Percentiles rank a stretch among this genome's conserved stretches.
These are phyloP conservation scores for Mycena vulgaris DNA, from an alignment of 768 basidiomycete species.

Conservation along the genomic window DNA sequence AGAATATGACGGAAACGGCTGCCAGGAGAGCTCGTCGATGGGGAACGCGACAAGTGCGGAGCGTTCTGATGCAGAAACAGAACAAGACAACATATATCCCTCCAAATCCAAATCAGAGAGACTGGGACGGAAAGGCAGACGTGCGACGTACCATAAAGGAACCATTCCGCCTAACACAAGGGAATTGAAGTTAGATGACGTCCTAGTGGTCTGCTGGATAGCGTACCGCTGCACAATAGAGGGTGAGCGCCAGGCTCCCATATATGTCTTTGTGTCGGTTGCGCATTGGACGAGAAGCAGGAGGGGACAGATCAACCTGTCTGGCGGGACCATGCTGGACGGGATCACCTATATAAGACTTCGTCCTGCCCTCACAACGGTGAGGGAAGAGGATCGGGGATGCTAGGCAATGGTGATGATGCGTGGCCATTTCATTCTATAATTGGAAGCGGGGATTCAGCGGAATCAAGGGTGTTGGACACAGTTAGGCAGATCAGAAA, in stretches of 20 bases:
- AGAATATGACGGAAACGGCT: constrained; percentile 25
- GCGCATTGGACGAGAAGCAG: constrained; percentile 24
- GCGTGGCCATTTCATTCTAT: neutral
- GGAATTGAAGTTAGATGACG: neutral
- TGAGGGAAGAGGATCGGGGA: neutral
- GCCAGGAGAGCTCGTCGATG: constrained; percentile 13
- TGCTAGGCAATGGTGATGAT: constrained; percentile 27
- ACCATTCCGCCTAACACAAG: constrained; percentile 45
- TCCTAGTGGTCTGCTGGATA: no score
- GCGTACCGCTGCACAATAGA: constrained; percentile 34
- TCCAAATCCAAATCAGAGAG: constrained; percentile 16
- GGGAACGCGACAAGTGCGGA: constrained; percentile 10
- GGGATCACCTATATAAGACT: constrained; percentile 22
- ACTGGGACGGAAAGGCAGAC: neutral
- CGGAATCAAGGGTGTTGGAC: neutral
- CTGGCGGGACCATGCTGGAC: constrained; percentile 1
- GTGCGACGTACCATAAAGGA: constrained; percentile 47
- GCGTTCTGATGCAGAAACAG: constrained; percentile 40
- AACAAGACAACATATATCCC: constrained; percentile 52
- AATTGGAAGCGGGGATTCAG: neutral
- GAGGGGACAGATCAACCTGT: constrained; percentile 32
- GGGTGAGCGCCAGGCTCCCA: constrained; percentile 28
- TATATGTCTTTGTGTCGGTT: constrained; percentile 15
- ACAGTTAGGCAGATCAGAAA: neutral
- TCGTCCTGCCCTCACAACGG: constrained; percentile 7